Evolutionary conservation across 306 rosid species (phyloP), one percentile per base, ranked within the genome.

Genomic region (Rubus parviflorus): DNA sequence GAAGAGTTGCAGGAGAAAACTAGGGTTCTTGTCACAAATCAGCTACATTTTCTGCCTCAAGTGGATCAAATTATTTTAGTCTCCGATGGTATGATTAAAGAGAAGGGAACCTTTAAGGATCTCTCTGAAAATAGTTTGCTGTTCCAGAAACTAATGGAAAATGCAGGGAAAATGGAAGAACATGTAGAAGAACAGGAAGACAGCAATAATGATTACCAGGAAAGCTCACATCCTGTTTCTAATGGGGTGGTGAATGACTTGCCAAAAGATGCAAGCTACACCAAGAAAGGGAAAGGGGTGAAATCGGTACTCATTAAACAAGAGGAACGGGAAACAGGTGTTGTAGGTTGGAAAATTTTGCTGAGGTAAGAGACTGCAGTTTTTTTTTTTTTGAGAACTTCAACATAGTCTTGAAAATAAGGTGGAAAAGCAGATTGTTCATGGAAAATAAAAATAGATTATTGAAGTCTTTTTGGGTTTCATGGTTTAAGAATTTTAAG

Each of bases 71-170:
- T 94, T 70, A 81, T 94, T 74, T 74, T 94, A 41, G 84, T 94
- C 61, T 85, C 79, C 63, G 92, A 91, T 19, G 97, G 98, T 48
- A 80, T 48, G 79, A 67, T 94, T 76, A 83, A 81, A 80, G 98
- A 89, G 83, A 86, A 87, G 22, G 98, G 98, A 81, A 92, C 96
- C 74, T 94, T 89, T 74, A 96, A 90, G 86, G 94, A 94, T 84
- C 85, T 94, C 63, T 85, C 93, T n/a, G 78, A 86, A 81, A 76
- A 72, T 75, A 90, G 98, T 45, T 64, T 13, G 63, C 81, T 90
- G 72, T 94, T 94, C 87, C 96, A 94, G 76, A 92, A 89, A 79
- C 93, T 92, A 54, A 94, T 94, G 96, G 94, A 92, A 81, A 91
- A 90, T 87, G 96, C 97, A 0, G 96, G 97, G 70, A 87, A 92